These are phyloP conservation scores for Tylopilus intermedius DNA, from an alignment of 768 basidiomycete genomes.

Conservation along the genomic window DNA sequence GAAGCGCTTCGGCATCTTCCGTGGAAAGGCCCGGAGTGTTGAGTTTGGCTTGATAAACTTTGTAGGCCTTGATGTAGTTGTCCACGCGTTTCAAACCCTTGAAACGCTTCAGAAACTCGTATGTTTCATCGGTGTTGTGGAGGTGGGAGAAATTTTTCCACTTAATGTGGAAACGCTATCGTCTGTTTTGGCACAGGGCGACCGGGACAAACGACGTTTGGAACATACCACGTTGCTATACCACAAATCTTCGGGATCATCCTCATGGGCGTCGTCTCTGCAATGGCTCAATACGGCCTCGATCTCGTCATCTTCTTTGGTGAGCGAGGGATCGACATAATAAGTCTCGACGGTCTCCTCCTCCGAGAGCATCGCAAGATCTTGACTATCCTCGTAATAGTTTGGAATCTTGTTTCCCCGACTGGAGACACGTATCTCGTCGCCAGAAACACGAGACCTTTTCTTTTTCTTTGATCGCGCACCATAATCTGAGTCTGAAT, in stretches of 20 bases:
- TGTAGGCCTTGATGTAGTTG: conserved; percentile 95
- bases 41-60: conserved; percentile 63
- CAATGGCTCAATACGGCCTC: conserved; percentile 85
- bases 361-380: conserved; percentile 64
- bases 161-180: conserved; percentile 95
- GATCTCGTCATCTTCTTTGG: conserved; percentile 77
- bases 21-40: conserved; percentile 61
- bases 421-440: conserved; percentile 75
- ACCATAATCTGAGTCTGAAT: conserved; percentile 86
- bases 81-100: conserved; percentile 96
- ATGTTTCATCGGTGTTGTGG: conserved; percentile 98
- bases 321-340: conserved; percentile 49
- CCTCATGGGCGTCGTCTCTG: conserved; percentile 76
- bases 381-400: conserved; percentile 72
- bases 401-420: conserved; percentile 77
- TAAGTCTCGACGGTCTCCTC: conserved; percentile 55
- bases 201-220: background rate
- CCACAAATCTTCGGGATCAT: conserved; percentile 78
- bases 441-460: conserved; percentile 48
- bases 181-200: conserved; percentile 7
- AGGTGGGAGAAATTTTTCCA: conserved; percentile 98
- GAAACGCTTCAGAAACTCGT: conserved; percentile 93
- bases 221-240: conserved; percentile 75
- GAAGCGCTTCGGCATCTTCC: conserved; percentile 86
- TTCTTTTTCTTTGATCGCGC: conserved; percentile 85